Percentiles rank a stretch among this genome's conserved stretches.
These are phyloP conservation scores for Pholiota molesta DNA, from an alignment of 768 basidiomycete species.

Conservation along the genomic window DNA sequence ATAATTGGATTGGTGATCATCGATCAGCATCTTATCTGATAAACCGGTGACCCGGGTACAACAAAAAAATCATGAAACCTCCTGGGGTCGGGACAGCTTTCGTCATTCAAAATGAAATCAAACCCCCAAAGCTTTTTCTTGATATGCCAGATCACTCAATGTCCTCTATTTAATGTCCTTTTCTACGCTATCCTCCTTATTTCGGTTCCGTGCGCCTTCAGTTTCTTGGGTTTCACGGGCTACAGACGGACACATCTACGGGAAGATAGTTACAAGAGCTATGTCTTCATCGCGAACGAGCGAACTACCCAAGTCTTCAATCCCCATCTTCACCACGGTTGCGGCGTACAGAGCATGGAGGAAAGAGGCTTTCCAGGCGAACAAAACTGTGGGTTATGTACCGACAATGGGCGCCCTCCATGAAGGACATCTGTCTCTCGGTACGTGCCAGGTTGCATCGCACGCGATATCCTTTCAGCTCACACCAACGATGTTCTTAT, in stretches of 20 bases:
- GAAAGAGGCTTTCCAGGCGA: conserved; percentile 52
- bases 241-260: background rate
- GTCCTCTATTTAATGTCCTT: background rate
- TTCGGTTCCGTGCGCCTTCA: background rate
- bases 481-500: background rate
- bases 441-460: conserved; percentile 46
- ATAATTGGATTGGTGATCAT: background rate
- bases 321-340: conserved; percentile 62
- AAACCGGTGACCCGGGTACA: conserved; percentile 4
- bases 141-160: background rate
- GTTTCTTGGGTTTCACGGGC: background rate
- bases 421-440: conserved; percentile 88
- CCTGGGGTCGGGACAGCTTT: background rate
- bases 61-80: background rate
- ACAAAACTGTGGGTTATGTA: conserved; percentile 86
- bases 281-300: conserved; percentile 18
- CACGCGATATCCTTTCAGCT: background rate
- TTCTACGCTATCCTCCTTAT: background rate
- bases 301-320: conserved; percentile 36
- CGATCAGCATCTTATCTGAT: conserved; percentile 8
- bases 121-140: background rate
- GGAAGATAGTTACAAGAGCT: conserved; percentile 1
- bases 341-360: conserved; percentile 76
- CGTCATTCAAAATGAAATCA: background rate
- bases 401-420: conserved; percentile 98